phyloP scores from a whole-genome alignment of 345 rosid species.

The Salix purpurea region DNA sequence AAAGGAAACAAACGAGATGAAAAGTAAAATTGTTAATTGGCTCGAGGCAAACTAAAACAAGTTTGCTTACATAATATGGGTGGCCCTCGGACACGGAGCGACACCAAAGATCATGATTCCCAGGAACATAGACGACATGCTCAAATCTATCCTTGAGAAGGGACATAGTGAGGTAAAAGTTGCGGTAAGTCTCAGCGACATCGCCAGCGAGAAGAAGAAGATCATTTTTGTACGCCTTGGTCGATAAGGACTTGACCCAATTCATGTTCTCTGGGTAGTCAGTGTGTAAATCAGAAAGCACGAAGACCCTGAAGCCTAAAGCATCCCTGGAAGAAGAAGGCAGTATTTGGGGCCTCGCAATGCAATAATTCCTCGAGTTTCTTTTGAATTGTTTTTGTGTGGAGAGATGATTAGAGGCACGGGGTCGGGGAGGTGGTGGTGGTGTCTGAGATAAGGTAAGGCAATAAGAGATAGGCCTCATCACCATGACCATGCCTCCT shows the following conservation, averaged over 20 bases:
- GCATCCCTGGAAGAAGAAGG: background rate
- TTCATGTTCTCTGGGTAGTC: slow-evolving; percentile 55
- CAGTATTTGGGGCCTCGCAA: slow-evolving; percentile 28
- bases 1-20: too few species aligned
- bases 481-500: too few species aligned
- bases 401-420: slow-evolving; percentile 1
- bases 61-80: slow-evolving; percentile 33
- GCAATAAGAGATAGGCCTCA: slow-evolving; percentile 13
- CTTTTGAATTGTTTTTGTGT: slow-evolving; percentile 3
- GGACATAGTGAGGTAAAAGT: slow-evolving; percentile 50
- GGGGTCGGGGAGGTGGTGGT: background rate
- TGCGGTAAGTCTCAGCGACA: slow-evolving; percentile 49
- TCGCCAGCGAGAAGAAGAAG: slow-evolving; percentile 55
- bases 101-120: slow-evolving; percentile 70
- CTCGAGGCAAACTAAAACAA: background rate
- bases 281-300: slow-evolving; percentile 58
- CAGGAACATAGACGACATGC: slow-evolving; percentile 54
- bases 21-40: too few species aligned
- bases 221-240: slow-evolving; percentile 19
- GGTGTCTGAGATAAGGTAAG: slow-evolving; percentile 19
- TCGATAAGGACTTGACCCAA: slow-evolving; percentile 49
- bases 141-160: slow-evolving; percentile 51
- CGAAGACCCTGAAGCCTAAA: slow-evolving; percentile 40
- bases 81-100: slow-evolving; percentile 31
- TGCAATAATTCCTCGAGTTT: slow-evolving; percentile 13